Conservation (phyloP, 768 basidiomycete genomes). For the Termitomyces titanicus region DNA sequence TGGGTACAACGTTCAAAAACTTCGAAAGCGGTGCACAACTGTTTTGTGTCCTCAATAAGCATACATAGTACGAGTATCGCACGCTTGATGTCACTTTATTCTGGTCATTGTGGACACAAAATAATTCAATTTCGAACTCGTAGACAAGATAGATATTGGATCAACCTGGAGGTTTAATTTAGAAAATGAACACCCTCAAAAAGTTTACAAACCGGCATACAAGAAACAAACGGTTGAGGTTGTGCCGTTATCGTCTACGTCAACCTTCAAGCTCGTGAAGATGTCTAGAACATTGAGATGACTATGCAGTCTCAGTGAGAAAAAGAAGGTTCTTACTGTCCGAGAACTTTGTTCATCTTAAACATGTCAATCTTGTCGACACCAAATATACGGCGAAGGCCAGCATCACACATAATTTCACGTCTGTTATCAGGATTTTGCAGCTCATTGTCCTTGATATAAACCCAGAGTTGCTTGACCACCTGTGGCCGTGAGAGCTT, state of each 20-base stretch:
- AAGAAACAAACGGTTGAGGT: neutral
- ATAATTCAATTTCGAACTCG: neutral
- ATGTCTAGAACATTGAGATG: conserved; percentile 23
- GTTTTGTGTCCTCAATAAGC: conserved; percentile 2
- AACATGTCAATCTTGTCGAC: conserved; percentile 90
- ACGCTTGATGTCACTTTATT: neutral
- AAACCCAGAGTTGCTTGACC: conserved; percentile 87
- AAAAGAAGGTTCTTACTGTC: conserved; percentile 48
- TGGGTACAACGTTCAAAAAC: neutral
- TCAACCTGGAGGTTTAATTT: conserved; percentile 7
- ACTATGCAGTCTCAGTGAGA: neutral
- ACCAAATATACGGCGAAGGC: conserved; percentile 70
- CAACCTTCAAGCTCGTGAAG: conserved; percentile 25
- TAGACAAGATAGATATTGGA: neutral
- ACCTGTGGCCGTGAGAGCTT: conserved; percentile 83
- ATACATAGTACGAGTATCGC: neutral
- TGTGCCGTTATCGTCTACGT: neutral
- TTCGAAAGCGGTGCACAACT: neutral
- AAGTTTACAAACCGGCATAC: neutral
- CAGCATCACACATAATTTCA: conserved; percentile 82
- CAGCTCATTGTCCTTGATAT: conserved; percentile 77
- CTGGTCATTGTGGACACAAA: neutral
- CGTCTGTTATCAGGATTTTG: conserved; percentile 84
- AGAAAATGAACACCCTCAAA: conserved; percentile 4
- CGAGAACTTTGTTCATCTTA: conserved; percentile 89